phyloP scores from a whole-genome alignment of 2,329 filamentous ascomycete genomes.

The Epichloe bromicola region DNA sequence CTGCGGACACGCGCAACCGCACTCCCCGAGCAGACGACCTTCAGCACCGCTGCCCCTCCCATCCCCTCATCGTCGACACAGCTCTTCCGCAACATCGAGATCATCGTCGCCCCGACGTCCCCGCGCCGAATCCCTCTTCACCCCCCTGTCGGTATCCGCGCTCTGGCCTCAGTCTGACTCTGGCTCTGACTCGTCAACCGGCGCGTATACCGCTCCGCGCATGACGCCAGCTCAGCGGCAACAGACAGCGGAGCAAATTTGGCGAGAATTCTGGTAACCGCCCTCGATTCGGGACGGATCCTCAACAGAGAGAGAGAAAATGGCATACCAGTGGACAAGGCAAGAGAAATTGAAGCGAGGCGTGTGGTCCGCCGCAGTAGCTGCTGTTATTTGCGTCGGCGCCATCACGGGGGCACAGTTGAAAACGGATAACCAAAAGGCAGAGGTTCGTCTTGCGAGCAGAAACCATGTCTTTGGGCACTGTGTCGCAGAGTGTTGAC shows the following conservation, averaged over 20 bases:
- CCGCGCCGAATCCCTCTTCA: neutral
- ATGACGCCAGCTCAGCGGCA: conserved; percentile 12
- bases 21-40: neutral
- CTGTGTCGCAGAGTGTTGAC: neutral
- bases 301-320: neutral
- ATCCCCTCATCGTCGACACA: neutral
- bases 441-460: conserved; percentile 20
- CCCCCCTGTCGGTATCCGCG: too few species aligned
- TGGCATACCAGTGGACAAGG: conserved; percentile 14
- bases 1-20: neutral
- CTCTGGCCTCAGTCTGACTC: too few species aligned
- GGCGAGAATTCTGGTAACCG: conserved; percentile 16
- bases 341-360: conserved; percentile 22
- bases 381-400: conserved; percentile 33
- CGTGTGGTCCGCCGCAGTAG: conserved; percentile 30
- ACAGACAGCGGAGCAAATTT: conserved; percentile 13
- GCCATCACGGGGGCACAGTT: conserved; percentile 35
- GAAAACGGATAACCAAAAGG: conserved; percentile 34
- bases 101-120: neutral
- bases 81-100: neutral
- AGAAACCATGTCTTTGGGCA: neutral
- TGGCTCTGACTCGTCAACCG: neutral
- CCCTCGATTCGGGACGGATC: too few species aligned
- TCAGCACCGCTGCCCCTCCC: neutral
- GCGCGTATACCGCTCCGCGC: conserved; percentile 1